phyloP scores from a whole-genome alignment of 257 asterid species.

The Ocimum tenuiflorum region DNA sequence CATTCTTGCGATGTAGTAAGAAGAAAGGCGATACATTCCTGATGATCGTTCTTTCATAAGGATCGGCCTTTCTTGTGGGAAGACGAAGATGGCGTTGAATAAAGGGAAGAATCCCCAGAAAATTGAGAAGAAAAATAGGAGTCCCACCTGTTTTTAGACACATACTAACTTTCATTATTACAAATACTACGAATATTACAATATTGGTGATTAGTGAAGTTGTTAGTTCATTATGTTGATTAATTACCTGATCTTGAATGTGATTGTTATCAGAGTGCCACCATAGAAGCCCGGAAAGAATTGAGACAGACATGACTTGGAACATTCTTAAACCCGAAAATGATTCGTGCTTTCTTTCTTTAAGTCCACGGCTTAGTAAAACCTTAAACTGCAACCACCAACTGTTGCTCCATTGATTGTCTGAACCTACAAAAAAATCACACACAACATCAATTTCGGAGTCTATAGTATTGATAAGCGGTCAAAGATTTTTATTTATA shows the following conservation, averaged over 20 bases:
- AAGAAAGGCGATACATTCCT: conserved; percentile 70
- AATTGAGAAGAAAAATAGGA: conserved; percentile 74
- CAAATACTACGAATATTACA: too few relatives aligned
- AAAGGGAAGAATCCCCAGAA: conserved; percentile 89
- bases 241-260: conserved; percentile 77
- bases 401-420: conserved; percentile 59
- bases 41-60: conserved; percentile 59
- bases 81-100: conserved; percentile 58
- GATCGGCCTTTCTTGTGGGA: conserved; percentile 68
- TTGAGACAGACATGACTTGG: conserved; percentile 75
- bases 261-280: conserved; percentile 77
- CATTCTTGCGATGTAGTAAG: conserved; percentile 64
- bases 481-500: too few relatives aligned
- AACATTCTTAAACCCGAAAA: conserved; percentile 57
- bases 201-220: too few relatives aligned
- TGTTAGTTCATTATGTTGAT: neutral
- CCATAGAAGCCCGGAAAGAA: conserved; percentile 78
- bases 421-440: conserved; percentile 30
- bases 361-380: conserved; percentile 64
- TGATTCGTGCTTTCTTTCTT: conserved; percentile 71
- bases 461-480: too few relatives aligned
- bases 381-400: conserved; percentile 91
- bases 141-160: conserved; percentile 52
- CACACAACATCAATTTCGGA: neutral
- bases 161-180: too few relatives aligned